Percentiles rank a stretch among this genome's conserved stretches.
Conservation (phyloP, 805 yeast genomes). For the Ogataea wickerhamii region DNA sequence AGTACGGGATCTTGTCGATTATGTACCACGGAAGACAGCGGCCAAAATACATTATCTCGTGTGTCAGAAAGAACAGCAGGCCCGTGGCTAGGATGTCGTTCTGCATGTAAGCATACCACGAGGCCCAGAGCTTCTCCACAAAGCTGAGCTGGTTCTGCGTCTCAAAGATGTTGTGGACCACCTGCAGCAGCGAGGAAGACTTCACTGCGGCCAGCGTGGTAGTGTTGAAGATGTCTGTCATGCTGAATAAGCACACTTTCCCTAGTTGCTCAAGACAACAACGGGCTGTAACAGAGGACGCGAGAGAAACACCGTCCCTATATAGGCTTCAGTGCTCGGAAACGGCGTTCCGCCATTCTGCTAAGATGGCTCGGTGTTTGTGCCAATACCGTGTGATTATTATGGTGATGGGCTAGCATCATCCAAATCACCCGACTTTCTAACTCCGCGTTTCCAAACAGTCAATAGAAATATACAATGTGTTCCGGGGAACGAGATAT, state of each 20-base stretch:
- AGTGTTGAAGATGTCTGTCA: constrained; percentile 34
- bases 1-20: constrained; percentile 50
- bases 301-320: too few species aligned
- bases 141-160: constrained; percentile 41
- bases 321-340: too few species aligned
- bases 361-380: too few species aligned
- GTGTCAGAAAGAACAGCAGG: constrained; percentile 49
- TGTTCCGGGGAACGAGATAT: constrained; percentile 1
- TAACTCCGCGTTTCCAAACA: too few species aligned
- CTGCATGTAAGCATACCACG: constrained; percentile 52
- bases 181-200: constrained; percentile 31
- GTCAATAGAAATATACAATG: not conserved
- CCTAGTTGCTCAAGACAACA: too few species aligned
- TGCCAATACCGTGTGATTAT: too few species aligned
- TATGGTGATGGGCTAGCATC: too few species aligned
- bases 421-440: too few species aligned
- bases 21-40: constrained; percentile 58
- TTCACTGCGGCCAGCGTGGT: constrained; percentile 23
- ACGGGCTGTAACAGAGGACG: too few species aligned
- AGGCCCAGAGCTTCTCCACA: constrained; percentile 50
- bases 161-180: constrained; percentile 34
- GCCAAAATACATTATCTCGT: constrained; percentile 55
- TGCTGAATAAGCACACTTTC: too few species aligned
- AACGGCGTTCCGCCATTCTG: too few species aligned
- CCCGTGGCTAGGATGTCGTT: constrained; percentile 59